Percentiles rank a stretch among this genome's conserved stretches.
Conservation (phyloP, 1,139 yeast species). For the Scheffersomyces segobiensis region DNA sequence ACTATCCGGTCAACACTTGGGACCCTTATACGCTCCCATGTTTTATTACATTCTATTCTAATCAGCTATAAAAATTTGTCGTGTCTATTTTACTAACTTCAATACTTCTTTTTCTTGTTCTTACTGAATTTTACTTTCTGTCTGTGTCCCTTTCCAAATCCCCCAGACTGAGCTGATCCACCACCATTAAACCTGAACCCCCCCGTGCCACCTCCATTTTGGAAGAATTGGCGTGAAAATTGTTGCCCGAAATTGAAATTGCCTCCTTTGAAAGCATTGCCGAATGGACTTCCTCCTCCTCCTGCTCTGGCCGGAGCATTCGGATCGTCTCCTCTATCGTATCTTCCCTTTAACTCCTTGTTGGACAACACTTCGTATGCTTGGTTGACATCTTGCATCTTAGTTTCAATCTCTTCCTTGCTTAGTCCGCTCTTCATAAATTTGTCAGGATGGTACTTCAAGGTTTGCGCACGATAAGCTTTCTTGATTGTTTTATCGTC, state of each 20-base stretch:
- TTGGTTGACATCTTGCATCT: conserved; percentile 90
- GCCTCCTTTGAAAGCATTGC: conserved; percentile 8
- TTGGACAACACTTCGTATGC: conserved; percentile 87
- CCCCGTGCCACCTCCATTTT: conserved; percentile 3
- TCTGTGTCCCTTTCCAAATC: background rate
- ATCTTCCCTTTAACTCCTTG: conserved; percentile 60
- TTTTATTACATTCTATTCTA: background rate
- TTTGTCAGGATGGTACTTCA: conserved; percentile 90
- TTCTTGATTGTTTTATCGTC: conserved; percentile 72
- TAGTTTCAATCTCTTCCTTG: conserved; percentile 72
- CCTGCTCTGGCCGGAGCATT: conserved; percentile 33
- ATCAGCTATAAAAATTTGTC: background rate
- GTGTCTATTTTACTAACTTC: background rate
- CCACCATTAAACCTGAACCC: conserved; percentile 5
- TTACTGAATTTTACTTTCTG: background rate
- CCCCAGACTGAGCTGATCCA: conserved; percentile 1
- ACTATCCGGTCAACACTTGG: no score
- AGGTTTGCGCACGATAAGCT: conserved; percentile 77
- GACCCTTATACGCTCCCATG: background rate
- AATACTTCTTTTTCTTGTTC: background rate
- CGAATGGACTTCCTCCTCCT: conserved; percentile 5
- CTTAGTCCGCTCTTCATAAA: conserved; percentile 64
- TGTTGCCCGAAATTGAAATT: conserved; percentile 1
- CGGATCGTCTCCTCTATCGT: conserved; percentile 65
- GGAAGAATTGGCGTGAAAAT: conserved; percentile 11